Conservation (phyloP, 176 grass and related monocot species). For the Paspalum notatum region DNA sequence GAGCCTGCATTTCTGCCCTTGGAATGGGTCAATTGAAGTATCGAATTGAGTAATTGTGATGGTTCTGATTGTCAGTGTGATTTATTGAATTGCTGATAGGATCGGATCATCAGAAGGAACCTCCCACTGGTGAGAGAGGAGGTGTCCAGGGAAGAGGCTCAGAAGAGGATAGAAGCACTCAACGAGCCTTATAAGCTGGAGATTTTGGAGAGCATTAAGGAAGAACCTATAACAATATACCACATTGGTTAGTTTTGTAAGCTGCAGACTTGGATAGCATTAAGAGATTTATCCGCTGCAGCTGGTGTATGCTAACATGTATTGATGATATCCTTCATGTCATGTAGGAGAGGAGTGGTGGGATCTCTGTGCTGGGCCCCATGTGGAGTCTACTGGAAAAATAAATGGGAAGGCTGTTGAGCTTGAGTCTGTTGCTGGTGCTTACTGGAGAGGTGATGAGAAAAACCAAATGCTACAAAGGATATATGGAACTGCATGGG, state of each 20-base stretch:
- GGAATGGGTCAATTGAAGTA: neutral
- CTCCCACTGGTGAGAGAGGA: conserved; percentile 90
- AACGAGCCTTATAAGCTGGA: conserved; percentile 92
- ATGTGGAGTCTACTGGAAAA: conserved; percentile 87
- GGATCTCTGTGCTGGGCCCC: conserved; percentile 98
- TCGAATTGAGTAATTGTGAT: neutral
- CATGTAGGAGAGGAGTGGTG: conserved; percentile 95
- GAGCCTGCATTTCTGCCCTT: conserved; percentile 9
- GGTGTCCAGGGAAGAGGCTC: conserved; percentile 85
- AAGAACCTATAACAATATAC: conserved; percentile 96
- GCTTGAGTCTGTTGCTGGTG: conserved; percentile 94
- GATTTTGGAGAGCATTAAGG: conserved; percentile 89
- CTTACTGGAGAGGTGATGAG: conserved; percentile 97
- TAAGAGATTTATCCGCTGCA: neutral
- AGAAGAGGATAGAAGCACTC: conserved; percentile 77
- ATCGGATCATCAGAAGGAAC: conserved; percentile 76
- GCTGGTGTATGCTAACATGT: neutral
- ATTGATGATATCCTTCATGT: neutral
- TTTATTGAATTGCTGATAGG: conserved; percentile 59
- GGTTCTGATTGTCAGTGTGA: conserved; percentile 53
- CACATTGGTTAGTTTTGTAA: conserved; percentile 70
- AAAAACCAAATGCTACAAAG: conserved; percentile 95
- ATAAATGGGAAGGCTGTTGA: conserved; percentile 85
- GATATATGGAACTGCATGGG: conserved; percentile 99
- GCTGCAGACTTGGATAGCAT: neutral